These are phyloP conservation scores for Rosa chinensis DNA, from an alignment of 306 rosid genomes.

Conservation along the genomic window DNA sequence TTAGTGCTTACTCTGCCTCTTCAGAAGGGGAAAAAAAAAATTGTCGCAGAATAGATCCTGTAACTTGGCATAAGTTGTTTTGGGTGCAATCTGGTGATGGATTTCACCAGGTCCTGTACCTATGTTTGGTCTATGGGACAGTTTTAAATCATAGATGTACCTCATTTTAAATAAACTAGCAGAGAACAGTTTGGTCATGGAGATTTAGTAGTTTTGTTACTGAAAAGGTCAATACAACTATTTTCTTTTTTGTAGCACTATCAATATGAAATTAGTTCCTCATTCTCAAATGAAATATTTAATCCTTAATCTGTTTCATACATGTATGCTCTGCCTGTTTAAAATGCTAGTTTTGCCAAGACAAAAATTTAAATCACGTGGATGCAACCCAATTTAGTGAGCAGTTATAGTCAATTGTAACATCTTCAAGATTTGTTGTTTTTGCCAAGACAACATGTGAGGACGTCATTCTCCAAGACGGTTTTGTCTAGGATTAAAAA, in stretches of 20 bases:
- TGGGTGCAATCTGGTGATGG: neutral
- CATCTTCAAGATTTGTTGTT: too few species aligned
- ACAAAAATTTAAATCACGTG: neutral
- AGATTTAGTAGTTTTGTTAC: neutral
- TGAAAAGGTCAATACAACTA: neutral
- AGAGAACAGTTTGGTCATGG: neutral
- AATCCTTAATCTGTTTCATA: neutral
- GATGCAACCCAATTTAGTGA: neutral
- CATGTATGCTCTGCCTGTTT: neutral
- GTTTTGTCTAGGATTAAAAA: too few species aligned
- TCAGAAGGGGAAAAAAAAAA: too few species aligned
- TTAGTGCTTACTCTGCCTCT: too few species aligned
- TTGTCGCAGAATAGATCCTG: neutral
- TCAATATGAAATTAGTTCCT: neutral
- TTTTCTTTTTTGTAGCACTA: neutral
- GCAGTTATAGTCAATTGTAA: neutral
- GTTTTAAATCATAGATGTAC: neutral
- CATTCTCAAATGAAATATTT: neutral
- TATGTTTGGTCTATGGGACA: neutral
- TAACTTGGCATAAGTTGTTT: neutral
- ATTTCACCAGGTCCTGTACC: neutral
- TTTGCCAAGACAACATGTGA: too few species aligned
- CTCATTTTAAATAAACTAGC: neutral
- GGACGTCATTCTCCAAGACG: too few species aligned
- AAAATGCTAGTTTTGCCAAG: neutral